phyloP scores from a whole-genome alignment of 148 eudicot genomes.

The Agrostemma githago region DNA sequence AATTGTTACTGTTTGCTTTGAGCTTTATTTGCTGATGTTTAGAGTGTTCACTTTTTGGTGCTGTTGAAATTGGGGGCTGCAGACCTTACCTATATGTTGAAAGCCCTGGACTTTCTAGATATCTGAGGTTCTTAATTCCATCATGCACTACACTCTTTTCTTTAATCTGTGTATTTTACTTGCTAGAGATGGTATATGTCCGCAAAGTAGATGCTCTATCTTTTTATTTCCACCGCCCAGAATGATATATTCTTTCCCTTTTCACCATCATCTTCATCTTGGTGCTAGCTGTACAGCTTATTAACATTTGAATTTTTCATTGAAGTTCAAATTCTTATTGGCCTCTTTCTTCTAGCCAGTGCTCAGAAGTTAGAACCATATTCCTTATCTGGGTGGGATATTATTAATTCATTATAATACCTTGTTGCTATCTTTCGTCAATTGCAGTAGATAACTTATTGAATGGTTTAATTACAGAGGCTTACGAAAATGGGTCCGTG shows the following conservation, averaged over 20 bases:
- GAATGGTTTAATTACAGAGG: not conserved
- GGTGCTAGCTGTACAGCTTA: not conserved
- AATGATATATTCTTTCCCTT: not conserved
- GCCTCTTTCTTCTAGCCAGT: not conserved
- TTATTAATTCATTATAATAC: not conserved
- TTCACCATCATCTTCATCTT: not conserved
- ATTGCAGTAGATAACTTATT: not conserved
- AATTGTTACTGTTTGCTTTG: not conserved
- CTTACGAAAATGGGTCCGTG: not conserved
- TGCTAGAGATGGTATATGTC: slow-evolving; percentile 4
- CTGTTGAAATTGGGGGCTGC: slow-evolving; percentile 1
- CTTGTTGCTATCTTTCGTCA: not conserved
- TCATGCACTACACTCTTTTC: not conserved
- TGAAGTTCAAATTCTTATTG: not conserved
- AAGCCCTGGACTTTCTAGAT: not conserved
- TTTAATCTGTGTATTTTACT: not conserved
- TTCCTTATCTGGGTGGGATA: slow-evolving; percentile 7
- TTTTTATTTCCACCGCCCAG: slow-evolving; percentile 9
- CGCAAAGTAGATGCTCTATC: slow-evolving; percentile 8
- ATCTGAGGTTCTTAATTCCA: slow-evolving; percentile 4
- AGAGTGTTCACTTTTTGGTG: slow-evolving; percentile 1
- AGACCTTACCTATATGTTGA: slow-evolving; percentile 7
- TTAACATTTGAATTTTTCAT: not conserved
- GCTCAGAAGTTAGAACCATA: slow-evolving; percentile 1
- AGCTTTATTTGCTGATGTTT: not conserved